phyloP scores from a whole-genome alignment of 805 yeast genomes.

The Kregervanrija pseudodelftensis region DNA sequence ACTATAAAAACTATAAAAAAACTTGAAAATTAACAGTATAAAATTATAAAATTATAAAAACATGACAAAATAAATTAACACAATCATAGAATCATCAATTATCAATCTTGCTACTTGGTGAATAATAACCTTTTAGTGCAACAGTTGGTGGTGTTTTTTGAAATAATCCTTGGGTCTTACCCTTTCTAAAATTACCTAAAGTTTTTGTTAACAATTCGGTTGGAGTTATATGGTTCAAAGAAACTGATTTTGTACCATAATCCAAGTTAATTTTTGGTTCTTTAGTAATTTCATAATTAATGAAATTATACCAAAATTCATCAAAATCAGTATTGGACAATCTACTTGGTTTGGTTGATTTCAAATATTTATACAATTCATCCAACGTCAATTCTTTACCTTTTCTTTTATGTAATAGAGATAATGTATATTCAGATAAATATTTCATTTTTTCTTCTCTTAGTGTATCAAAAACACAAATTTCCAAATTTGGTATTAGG shows the following conservation, averaged over 20 bases:
- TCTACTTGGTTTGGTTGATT: slow-evolving; percentile 46
- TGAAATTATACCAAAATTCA: slow-evolving; percentile 65
- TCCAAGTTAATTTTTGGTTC: slow-evolving; percentile 61
- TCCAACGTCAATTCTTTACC: slow-evolving; percentile 58
- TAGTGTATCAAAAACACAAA: slow-evolving; percentile 68
- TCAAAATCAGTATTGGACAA: slow-evolving; percentile 60
- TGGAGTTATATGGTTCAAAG: slow-evolving; percentile 43
- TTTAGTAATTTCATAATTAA: slow-evolving; percentile 25
- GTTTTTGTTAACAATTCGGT: slow-evolving; percentile 9
- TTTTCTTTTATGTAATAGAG: slow-evolving; percentile 57
- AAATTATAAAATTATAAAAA: background rate
- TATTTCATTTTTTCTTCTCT: slow-evolving; percentile 60
- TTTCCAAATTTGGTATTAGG: slow-evolving; percentile 51
- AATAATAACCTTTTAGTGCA: slow-evolving; percentile 3
- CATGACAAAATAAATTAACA: background rate
- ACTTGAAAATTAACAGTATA: background rate
- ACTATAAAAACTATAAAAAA: too few relatives aligned
- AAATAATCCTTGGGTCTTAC: slow-evolving; percentile 7
- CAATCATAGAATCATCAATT: background rate
- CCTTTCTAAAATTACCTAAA: slow-evolving; percentile 3
- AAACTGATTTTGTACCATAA: slow-evolving; percentile 25
- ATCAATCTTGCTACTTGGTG: background rate
- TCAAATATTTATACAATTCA: slow-evolving; percentile 55
- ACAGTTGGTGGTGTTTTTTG: slow-evolving; percentile 8
- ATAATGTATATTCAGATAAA: slow-evolving; percentile 60